Percentiles rank a stretch among this genome's conserved stretches.
phyloP scores from a whole-genome alignment of 495 filamentous ascomycete genomes.

The Penicillium macrosclerotiorum region DNA sequence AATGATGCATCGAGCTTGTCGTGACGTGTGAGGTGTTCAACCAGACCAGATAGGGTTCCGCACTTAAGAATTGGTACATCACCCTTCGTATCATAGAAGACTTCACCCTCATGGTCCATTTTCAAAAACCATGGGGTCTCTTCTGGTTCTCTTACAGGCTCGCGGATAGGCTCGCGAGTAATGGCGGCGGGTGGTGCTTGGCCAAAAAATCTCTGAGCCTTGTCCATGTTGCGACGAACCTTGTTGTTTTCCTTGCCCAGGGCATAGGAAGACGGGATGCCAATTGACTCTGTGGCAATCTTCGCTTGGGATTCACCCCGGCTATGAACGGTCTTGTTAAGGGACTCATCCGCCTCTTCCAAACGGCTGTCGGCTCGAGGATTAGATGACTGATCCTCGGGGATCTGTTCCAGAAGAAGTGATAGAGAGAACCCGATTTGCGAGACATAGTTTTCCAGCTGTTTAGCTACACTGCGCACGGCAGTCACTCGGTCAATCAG shows the following conservation, averaged over 20 bases:
- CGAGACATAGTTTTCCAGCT: constrained; percentile 81
- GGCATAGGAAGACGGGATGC: constrained; percentile 66
- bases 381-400: constrained; percentile 32
- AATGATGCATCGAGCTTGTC: constrained; percentile 94
- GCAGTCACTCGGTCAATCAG: constrained; percentile 84
- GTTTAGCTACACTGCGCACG: constrained; percentile 68
- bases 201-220: constrained; percentile 85
- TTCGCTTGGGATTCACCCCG: constrained; percentile 37
- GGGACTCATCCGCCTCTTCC: constrained; percentile 29
- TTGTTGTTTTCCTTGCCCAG: constrained; percentile 56
- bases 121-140: constrained; percentile 80
- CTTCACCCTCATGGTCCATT: constrained; percentile 86
- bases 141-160: constrained; percentile 56
- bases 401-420: constrained; percentile 77
- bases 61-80: constrained; percentile 74
- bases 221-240: constrained; percentile 69
- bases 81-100: constrained; percentile 81
- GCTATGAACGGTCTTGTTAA: constrained; percentile 24
- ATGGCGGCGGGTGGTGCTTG: constrained; percentile 65
- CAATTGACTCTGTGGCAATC: constrained; percentile 39
- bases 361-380: constrained; percentile 38
- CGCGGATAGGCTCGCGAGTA: constrained; percentile 41
- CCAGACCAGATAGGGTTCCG: constrained; percentile 81
- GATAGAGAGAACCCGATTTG: constrained; percentile 87
- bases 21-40: constrained; percentile 95